phyloP scores from a whole-genome alignment of 768 basidiomycete genomes.

The Naematelia encephala region DNA sequence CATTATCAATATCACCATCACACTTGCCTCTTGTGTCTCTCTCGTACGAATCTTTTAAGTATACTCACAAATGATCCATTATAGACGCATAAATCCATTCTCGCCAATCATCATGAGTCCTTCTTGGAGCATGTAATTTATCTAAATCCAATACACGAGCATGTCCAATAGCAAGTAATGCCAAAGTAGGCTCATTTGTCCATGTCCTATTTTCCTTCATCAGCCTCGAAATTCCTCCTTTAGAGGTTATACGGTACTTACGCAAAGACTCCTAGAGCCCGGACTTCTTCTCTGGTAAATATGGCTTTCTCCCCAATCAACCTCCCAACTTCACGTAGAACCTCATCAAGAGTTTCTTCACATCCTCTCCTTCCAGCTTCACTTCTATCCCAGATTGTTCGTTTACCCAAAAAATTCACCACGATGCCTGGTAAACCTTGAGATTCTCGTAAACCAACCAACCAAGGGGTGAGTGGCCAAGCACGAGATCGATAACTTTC shows the following conservation, averaged over 20 bases:
- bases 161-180: slow-evolving; percentile 27
- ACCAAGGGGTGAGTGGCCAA: slow-evolving; percentile 46
- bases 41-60: too few species aligned
- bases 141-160: slow-evolving; percentile 27
- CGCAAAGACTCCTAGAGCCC: slow-evolving; percentile 38
- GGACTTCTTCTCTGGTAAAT: slow-evolving; percentile 38
- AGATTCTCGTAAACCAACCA: slow-evolving; percentile 39
- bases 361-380: slow-evolving; percentile 22
- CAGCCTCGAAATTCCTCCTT: not conserved
- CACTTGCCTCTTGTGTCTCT: not conserved
- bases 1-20: too few species aligned
- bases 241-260: slow-evolving; percentile 17
- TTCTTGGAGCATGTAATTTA: slow-evolving; percentile 11
- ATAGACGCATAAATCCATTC: slow-evolving; percentile 45
- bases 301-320: slow-evolving; percentile 20
- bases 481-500: slow-evolving; percentile 37
- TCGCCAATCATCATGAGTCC: slow-evolving; percentile 42
- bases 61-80: slow-evolving; percentile 40
- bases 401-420: slow-evolving; percentile 30
- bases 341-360: slow-evolving; percentile 21
- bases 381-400: slow-evolving; percentile 25
- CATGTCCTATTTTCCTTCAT: slow-evolving; percentile 26
- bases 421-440: slow-evolving; percentile 36
- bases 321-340: slow-evolving; percentile 23
- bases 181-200: slow-evolving; percentile 29